Conservation (phyloP, 1,284 basidiomycete genomes). For the Ceratobasidium sp. region DNA sequence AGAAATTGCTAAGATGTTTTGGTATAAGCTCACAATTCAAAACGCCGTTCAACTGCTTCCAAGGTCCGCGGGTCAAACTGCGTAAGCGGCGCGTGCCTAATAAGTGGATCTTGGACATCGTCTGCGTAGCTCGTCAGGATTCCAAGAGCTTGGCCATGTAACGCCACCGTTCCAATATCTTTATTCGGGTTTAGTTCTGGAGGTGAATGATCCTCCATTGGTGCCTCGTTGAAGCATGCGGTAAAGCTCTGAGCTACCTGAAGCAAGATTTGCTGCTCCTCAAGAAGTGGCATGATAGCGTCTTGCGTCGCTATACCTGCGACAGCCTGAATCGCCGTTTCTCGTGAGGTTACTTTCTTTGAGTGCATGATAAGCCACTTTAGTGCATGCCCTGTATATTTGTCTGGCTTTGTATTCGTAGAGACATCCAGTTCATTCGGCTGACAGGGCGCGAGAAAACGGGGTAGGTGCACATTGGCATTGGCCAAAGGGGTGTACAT, state of each 20-base stretch:
- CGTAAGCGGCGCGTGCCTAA: too few relatives aligned
- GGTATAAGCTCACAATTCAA: background rate
- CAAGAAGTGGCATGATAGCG: background rate
- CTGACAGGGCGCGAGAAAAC: background rate
- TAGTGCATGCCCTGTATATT: too few relatives aligned
- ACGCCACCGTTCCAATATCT: background rate
- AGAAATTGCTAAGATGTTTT: background rate
- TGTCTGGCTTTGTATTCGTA: background rate
- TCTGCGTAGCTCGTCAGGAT: background rate
- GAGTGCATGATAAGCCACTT: too few relatives aligned
- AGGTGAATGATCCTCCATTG: background rate
- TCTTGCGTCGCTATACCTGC: background rate
- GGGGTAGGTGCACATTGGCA: background rate
- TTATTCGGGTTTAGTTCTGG: background rate
- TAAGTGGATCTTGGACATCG: too few relatives aligned
- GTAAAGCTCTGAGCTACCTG: slow-evolving; percentile 23
- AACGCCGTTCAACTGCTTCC: background rate
- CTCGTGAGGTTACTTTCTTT: too few relatives aligned
- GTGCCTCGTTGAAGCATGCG: background rate
- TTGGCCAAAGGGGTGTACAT: too few relatives aligned
- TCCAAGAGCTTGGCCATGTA: slow-evolving; percentile 3
- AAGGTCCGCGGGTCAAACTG: background rate
- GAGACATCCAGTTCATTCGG: slow-evolving; percentile 2
- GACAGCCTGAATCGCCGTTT: too few relatives aligned
- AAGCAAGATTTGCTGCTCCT: background rate